A percentile compares a stretch with the other conserved stretches of the same genome.
Evolutionary conservation across 306 rosid species (phyloP).

Genomic region (Prunus padus): DNA sequence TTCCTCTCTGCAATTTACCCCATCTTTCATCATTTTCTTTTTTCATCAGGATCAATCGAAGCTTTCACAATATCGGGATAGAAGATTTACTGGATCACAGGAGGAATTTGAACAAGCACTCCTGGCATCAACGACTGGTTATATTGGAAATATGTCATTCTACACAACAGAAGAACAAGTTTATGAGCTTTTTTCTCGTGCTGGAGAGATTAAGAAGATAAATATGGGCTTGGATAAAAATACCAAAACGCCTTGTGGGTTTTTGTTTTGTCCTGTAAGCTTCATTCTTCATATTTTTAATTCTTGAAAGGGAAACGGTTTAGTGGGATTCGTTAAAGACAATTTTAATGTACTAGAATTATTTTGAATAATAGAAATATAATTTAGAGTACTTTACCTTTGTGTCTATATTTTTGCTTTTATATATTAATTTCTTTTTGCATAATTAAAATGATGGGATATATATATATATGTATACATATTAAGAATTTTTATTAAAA

Average conservation of each 20-base stretch:
- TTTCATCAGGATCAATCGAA: constrained; percentile 21
- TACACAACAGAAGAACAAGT: constrained; percentile 97
- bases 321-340: background rate
- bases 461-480: no score
- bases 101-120: constrained; percentile 86
- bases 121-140: constrained; percentile 58
- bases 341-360: no score
- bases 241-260: constrained; percentile 86
- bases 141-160: constrained; percentile 91
- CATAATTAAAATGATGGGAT: no score
- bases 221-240: constrained; percentile 99
- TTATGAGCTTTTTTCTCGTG: constrained; percentile 84
- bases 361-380: no score
- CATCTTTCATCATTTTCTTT: no score
- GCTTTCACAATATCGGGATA: constrained; percentile 85
- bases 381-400: no score
- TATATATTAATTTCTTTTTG: no score
- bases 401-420: no score
- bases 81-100: constrained; percentile 79
- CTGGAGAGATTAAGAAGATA: constrained; percentile 92
- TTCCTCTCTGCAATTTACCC: no score
- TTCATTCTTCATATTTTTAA: constrained; percentile 7
- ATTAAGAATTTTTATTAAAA: no score
- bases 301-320: background rate
- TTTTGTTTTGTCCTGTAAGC: constrained; percentile 87